These are phyloP conservation scores for Paradendryphiella salina DNA, from an alignment of 2,329 filamentous ascomycete genomes.

Conservation along the genomic window DNA sequence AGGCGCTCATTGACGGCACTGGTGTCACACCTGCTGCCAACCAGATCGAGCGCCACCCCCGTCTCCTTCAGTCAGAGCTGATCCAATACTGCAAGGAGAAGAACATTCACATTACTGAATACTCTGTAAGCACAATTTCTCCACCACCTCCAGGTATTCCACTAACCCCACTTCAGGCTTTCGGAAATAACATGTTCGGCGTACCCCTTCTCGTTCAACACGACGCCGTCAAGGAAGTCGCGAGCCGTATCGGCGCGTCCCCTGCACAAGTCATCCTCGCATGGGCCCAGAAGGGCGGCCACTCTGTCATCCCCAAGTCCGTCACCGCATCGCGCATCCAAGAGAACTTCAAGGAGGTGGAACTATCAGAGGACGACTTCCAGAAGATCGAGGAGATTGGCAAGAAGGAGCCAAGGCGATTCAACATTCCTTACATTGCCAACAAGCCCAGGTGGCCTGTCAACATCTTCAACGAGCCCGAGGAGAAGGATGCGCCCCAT, in stretches of 20 bases:
- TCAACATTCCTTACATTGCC: constrained; percentile 48
- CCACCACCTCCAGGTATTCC: constrained; percentile 56
- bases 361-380: constrained; percentile 32
- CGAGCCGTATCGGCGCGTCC: constrained; percentile 64
- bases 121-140: constrained; percentile 24
- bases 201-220: constrained; percentile 48
- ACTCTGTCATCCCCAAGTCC: constrained; percentile 41
- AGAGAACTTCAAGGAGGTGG: constrained; percentile 41
- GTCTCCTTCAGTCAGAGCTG: constrained; percentile 34
- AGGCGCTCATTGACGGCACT: constrained; percentile 57
- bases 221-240: constrained; percentile 67
- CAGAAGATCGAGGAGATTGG: constrained; percentile 53
- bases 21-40: constrained; percentile 35
- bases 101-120: constrained; percentile 39
- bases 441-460: constrained; percentile 61
- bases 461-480: constrained; percentile 59
- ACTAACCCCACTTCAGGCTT: constrained; percentile 63
- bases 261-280: constrained; percentile 80
- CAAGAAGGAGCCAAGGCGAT: constrained; percentile 64
- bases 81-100: constrained; percentile 38
- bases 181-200: constrained; percentile 62
- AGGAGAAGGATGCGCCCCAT: constrained; percentile 56
- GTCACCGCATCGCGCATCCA: constrained; percentile 37
- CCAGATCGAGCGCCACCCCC: constrained; percentile 40
- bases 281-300: constrained; percentile 73